These are phyloP conservation scores for Rhodotorula mucilaginosa DNA, from an alignment of 1,284 basidiomycete genomes.

Conservation along the genomic window DNA sequence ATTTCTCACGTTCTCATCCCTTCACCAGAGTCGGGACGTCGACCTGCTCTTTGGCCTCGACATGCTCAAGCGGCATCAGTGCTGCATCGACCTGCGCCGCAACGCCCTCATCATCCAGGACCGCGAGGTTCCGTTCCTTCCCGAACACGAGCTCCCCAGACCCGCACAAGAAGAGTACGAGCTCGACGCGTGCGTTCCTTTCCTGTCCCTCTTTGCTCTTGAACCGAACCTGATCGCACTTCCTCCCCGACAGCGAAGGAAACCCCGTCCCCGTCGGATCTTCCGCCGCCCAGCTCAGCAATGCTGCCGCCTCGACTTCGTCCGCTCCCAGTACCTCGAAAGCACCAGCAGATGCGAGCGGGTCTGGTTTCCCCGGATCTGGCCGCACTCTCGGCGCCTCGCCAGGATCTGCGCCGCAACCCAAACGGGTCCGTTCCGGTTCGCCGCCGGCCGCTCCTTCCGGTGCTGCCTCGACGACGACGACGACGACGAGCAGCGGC, in stretches of 20 bases:
- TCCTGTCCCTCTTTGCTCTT: background rate
- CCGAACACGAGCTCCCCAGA: conserved; percentile 92
- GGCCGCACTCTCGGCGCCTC: conserved; percentile 39
- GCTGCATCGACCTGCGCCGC: conserved; percentile 86
- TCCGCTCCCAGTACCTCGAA: conserved; percentile 7
- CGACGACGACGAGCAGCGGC: background rate
- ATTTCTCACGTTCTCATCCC: background rate
- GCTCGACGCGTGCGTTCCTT: conserved; percentile 42
- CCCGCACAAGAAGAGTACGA: conserved; percentile 42
- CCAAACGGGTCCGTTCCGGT: conserved; percentile 9
- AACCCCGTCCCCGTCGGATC: conserved; percentile 37
- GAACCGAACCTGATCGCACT: too few relatives aligned
- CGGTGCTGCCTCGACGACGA: background rate
- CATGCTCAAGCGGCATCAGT: conserved; percentile 97
- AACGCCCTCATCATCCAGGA: conserved; percentile 84
- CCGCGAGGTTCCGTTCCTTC: conserved; percentile 78
- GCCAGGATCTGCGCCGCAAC: background rate
- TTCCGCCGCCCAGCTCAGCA: conserved; percentile 27
- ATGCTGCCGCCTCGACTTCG: conserved; percentile 13
- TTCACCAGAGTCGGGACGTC: conserved; percentile 71
- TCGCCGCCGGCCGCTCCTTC: background rate
- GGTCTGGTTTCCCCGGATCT: conserved; percentile 45
- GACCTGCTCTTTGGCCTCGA: conserved; percentile 94
- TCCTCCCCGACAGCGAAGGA: conserved; percentile 33
- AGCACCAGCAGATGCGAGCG: background rate